phyloP scores from a whole-genome alignment of 441 rosid species.

The Pelargonium myrrhifolium region DNA sequence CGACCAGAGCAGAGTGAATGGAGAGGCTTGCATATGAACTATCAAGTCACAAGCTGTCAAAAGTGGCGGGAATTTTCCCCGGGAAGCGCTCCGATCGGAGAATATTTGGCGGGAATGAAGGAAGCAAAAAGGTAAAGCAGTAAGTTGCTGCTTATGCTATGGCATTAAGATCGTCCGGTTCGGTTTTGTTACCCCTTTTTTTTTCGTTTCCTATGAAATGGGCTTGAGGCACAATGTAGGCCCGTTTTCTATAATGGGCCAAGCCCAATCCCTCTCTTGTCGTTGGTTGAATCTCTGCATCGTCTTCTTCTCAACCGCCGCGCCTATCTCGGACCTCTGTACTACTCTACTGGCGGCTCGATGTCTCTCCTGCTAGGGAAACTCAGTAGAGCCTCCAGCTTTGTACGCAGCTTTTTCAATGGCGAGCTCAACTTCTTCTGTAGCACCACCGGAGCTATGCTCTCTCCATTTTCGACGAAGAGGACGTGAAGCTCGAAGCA shows the following conservation, averaged over 20 bases:
- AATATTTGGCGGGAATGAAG: background rate
- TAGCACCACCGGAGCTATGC: constrained; percentile 26
- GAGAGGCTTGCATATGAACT: no score
- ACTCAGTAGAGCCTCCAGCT: constrained; percentile 9
- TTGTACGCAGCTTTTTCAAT: constrained; percentile 18
- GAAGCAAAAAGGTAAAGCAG: background rate
- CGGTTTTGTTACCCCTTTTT: background rate
- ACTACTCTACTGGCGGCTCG: no score
- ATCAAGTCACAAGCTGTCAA: background rate
- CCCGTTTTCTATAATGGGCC: no score
- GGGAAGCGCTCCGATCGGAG: background rate
- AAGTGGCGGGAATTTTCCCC: background rate
- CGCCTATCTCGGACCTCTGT: no score
- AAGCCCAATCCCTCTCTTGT: no score
- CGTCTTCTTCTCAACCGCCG: no score
- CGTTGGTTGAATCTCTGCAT: no score
- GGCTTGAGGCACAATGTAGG: no score
- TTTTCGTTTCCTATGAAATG: no score
- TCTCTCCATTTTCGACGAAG: constrained; percentile 28
- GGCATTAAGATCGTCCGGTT: background rate
- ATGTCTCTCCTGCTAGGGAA: constrained; percentile 27
- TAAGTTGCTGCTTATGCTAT: background rate
- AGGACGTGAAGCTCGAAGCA: no score
- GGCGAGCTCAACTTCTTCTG: constrained; percentile 28
- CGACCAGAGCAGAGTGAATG: background rate